Evolutionary conservation across 495 filamentous ascomycete species (phyloP).

Genomic region (Chaetomium tenue): DNA sequence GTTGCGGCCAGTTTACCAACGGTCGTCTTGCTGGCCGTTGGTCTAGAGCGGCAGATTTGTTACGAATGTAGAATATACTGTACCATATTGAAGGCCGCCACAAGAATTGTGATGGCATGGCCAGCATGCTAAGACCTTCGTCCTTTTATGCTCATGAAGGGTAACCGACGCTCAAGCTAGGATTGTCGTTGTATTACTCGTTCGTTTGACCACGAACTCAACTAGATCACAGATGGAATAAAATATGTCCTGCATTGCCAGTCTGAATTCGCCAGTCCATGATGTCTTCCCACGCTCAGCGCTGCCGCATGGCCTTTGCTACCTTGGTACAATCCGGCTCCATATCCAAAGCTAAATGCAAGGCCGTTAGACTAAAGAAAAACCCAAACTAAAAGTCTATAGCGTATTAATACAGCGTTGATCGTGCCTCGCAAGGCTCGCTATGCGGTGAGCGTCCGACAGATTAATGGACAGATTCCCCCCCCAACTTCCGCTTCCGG

Average conservation of each 20-base stretch:
- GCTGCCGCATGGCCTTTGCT: background rate
- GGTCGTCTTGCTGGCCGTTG: background rate
- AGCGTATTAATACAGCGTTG: conserved; percentile 29
- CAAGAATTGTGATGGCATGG: background rate
- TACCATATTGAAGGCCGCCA: conserved; percentile 8
- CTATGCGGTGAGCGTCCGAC: conserved; percentile 7
- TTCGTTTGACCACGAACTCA: background rate
- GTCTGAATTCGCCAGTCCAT: background rate
- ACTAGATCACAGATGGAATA: background rate
- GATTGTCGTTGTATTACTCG: background rate
- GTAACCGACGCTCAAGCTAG: too few species aligned
- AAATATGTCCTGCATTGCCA: conserved; percentile 8
- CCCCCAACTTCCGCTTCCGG: background rate
- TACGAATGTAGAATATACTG: conserved; percentile 14
- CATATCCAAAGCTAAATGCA: background rate
- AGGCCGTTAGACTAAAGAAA: background rate
- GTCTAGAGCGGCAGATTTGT: background rate
- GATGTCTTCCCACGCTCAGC: background rate
- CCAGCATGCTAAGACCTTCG: too few species aligned
- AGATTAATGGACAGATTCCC: conserved; percentile 8
- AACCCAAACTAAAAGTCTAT: conserved; percentile 25
- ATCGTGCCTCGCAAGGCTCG: conserved; percentile 17
- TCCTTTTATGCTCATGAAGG: too few species aligned
- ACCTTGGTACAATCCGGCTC: background rate
- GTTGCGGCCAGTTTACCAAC: background rate